These are phyloP conservation scores for Apophysomyces trapeziformis DNA, from an alignment of 371 early-diverging fungal genomes.

Conservation along the genomic window DNA sequence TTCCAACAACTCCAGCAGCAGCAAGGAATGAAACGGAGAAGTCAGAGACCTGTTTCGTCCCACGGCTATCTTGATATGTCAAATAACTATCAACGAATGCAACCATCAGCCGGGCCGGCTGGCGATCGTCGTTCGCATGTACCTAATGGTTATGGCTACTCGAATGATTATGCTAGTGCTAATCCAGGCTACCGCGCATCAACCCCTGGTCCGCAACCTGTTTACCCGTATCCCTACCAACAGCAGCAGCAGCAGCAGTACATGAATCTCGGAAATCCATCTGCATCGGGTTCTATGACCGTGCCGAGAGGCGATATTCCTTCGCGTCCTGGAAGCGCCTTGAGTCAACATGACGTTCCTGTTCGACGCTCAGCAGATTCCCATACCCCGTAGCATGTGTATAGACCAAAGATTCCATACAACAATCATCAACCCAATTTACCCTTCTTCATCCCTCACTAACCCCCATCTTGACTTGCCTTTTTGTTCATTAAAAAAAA, in stretches of 20 bases:
- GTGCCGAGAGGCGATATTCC: background rate
- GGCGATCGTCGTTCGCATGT: slow-evolving; percentile 7
- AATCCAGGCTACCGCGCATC: slow-evolving; percentile 12
- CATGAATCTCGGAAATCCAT: slow-evolving; percentile 9
- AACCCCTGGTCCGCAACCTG: slow-evolving; percentile 6
- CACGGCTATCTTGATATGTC: slow-evolving; percentile 16
- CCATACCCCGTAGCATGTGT: slow-evolving; percentile 8
- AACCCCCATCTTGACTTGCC: slow-evolving; percentile 11
- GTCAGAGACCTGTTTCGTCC: slow-evolving; percentile 13
- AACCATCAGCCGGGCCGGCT: background rate
- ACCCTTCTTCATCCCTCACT: slow-evolving; percentile 10
- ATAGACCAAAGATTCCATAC: slow-evolving; percentile 13
- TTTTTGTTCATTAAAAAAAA: slow-evolving; percentile 8
- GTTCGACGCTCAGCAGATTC: slow-evolving; percentile 1
- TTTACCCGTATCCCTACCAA: slow-evolving; percentile 13
- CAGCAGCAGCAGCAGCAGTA: slow-evolving; percentile 16
- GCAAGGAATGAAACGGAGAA: slow-evolving; percentile 17
- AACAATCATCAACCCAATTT: slow-evolving; percentile 11
- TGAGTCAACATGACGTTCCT: slow-evolving; percentile 7
- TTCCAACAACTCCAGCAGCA: slow-evolving; percentile 47
- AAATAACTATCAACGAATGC: slow-evolving; percentile 5
- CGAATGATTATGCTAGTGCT: slow-evolving; percentile 7
- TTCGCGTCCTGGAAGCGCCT: slow-evolving; percentile 8
- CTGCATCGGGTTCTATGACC: slow-evolving; percentile 13
- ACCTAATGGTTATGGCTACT: slow-evolving; percentile 7